Base-by-base conservation (phyloP, 768 basidiomycete species). In the Termitomyces sp. region DNA sequence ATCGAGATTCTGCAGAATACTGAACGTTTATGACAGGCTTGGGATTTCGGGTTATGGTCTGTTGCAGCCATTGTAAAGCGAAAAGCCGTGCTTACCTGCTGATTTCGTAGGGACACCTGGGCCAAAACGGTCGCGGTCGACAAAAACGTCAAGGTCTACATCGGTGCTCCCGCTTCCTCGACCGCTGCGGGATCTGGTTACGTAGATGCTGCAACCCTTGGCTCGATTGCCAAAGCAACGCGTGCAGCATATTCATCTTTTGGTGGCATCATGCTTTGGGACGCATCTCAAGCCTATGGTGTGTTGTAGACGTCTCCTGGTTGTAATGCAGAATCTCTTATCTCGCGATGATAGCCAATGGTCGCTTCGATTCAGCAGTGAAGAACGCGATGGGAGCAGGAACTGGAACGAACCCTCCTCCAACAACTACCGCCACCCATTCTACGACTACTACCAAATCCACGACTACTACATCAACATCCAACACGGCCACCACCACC, bases 181-280 rank as follows among this genome's bases (percentile, higher is more conserved):
- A 74, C 75, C 5, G 83, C 84, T 18, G 84, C 84, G 4, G 78
- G 80, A 20, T 78, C 79, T 28, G 84, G 84, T n/a, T 85, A 81
- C 68, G 78, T 83, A 55, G 75, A 78, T 61, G 77, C 76, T 18
- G 65, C 69, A 13, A 79, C 77, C 12, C 72, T 84, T 4, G 75
- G 72, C 18, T 73, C 61, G 56, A 78, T 83, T 49, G 76, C 78
- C 2, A 66, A 69, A 52, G 64, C 74, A 49, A 81, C 78, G 11
- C 76, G 78, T 33, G 67, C 74, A 39, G 70, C 78, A 57, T 86
- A 76, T 65, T 81, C 83, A 7, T 83, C 82, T 18, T 85, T 86
- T 65, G 84, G 84, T 20, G 84, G 84, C 42, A 71, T 82, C 38
- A 75, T 78, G 78, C 67, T 78, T n/a, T 78, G 76, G 78, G 77